Conservation (phyloP, 2,329 filamentous ascomycete genomes). For the Botryotinia globosa region DNA sequence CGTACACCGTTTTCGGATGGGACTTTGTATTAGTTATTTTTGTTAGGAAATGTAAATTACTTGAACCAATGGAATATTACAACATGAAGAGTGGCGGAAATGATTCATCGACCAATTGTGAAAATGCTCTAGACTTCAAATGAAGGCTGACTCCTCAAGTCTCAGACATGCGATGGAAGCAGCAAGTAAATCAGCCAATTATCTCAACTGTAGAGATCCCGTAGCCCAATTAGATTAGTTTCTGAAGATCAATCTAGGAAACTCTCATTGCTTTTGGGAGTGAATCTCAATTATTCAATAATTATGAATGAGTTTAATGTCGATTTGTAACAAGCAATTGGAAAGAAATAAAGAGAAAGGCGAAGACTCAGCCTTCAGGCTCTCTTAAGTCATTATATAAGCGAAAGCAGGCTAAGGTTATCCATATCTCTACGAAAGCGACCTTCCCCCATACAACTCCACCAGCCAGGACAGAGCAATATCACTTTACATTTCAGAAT, state of each 20-base stretch:
- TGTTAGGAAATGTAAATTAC: constrained; percentile 3
- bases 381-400: constrained; percentile 24
- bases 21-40: constrained; percentile 12
- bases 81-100: neutral
- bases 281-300: neutral
- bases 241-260: neutral
- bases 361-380: neutral
- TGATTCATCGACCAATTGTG: neutral
- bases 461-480: constrained; percentile 25
- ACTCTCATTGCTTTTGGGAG: neutral
- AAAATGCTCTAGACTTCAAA: neutral
- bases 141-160: neutral
- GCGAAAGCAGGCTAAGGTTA: constrained; percentile 24
- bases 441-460: constrained; percentile 33
- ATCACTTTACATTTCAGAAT: constrained; percentile 11
- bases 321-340: neutral
- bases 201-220: neutral
- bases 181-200: neutral
- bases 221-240: neutral
- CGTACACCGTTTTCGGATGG: constrained; percentile 18
- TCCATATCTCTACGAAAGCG: constrained; percentile 31
- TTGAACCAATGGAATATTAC: neutral
- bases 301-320: neutral
- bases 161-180: neutral
- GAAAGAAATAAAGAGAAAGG: constrained; percentile 8